phyloP scores from a whole-genome alignment of 2,329 filamentous ascomycete genomes.

The Talaromyces sp. region DNA sequence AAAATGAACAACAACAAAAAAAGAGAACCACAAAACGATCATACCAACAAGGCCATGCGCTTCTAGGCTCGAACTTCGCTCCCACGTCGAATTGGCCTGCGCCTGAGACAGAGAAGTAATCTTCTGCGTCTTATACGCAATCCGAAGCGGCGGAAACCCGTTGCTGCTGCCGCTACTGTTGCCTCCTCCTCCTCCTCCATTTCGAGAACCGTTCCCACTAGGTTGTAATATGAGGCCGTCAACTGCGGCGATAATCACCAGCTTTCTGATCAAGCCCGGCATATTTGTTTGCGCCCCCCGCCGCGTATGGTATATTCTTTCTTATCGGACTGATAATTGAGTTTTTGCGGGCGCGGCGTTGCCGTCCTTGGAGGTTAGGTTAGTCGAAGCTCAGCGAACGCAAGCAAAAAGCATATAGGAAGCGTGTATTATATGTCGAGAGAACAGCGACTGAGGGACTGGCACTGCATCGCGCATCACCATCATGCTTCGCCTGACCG shows the following conservation, averaged over 20 bases:
- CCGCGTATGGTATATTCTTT: background rate
- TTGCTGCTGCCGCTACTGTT: background rate
- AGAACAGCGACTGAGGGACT: background rate
- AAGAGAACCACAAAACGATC: background rate
- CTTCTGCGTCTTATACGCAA: conserved; percentile 62
- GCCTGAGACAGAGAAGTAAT: conserved; percentile 45
- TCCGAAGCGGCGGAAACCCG: conserved; percentile 52
- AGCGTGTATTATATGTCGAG: background rate
- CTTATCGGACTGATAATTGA: background rate
- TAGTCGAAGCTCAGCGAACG: no score
- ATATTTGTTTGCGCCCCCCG: conserved; percentile 42
- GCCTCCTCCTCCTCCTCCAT: conserved; percentile 43
- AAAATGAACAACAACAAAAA: no score
- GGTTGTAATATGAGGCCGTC: conserved; percentile 82
- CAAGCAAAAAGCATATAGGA: background rate
- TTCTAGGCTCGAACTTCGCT: conserved; percentile 40
- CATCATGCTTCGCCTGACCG: background rate
- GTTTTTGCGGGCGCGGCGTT: background rate
- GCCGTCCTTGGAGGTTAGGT: background rate
- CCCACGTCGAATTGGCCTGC: conserved; percentile 22
- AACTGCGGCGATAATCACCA: conserved; percentile 72
- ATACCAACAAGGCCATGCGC: conserved; percentile 55
- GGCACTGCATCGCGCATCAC: background rate
- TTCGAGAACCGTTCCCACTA: conserved; percentile 47
- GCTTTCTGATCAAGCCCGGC: conserved; percentile 73